Evolutionary conservation across 257 asterid species (phyloP).

Genomic region (Petrea volubilis): DNA sequence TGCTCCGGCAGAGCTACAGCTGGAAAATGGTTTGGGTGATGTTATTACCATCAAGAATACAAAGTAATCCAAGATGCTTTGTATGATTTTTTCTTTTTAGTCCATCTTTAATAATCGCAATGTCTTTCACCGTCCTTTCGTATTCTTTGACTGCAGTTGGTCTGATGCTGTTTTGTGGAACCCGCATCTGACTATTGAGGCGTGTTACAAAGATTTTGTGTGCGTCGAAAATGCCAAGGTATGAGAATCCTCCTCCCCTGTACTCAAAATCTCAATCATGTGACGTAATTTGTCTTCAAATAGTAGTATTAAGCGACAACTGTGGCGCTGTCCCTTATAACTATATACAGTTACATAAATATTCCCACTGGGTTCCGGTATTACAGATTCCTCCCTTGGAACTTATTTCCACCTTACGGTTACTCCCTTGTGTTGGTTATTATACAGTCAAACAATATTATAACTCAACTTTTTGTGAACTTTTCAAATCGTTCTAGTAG

Average conservation of each 20-base stretch:
- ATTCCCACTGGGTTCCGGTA: too few species aligned
- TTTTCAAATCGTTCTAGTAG: too few species aligned
- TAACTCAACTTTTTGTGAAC: too few species aligned
- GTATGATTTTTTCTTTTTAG: background rate
- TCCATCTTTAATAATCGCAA: background rate
- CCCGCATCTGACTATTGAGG: conserved; percentile 85
- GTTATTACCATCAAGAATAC: conserved; percentile 72
- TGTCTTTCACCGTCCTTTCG: background rate
- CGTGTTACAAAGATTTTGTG: conserved; percentile 89
- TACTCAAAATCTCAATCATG: too few species aligned
- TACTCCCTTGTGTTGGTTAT: too few species aligned
- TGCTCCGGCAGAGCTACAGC: conserved; percentile 72
- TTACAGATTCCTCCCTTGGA: too few species aligned
- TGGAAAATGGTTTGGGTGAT: conserved; percentile 86
- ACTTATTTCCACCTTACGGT: too few species aligned
- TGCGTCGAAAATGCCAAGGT: conserved; percentile 99
- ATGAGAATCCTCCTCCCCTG: conserved; percentile 23
- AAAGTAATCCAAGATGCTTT: conserved; percentile 49
- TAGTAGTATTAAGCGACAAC: too few species aligned
- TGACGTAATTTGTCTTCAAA: too few species aligned
- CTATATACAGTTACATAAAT: too few species aligned
- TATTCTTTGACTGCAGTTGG: conserved; percentile 60
- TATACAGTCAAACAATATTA: too few species aligned
- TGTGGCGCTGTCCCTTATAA: too few species aligned
- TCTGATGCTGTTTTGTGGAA: conserved; percentile 95